Percentiles rank a stretch among this genome's conserved stretches.
These are phyloP conservation scores for Gryganskiella cystojenkinii DNA, from an alignment of 192 early-diverging fungal genomes.

Conservation along the genomic window DNA sequence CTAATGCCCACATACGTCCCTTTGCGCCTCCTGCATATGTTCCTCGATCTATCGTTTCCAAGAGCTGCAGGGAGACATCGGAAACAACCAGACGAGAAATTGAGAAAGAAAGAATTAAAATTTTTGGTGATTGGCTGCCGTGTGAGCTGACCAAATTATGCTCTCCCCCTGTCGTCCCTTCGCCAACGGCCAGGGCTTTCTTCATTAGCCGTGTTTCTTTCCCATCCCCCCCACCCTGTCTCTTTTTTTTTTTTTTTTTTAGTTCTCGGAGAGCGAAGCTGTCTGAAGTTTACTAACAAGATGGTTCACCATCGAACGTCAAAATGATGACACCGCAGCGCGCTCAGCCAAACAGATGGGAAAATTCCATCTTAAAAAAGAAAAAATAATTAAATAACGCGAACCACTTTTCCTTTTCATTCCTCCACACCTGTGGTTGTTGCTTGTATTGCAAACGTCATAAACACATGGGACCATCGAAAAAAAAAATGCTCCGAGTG, in stretches of 20 bases:
- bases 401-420: neutral
- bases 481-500: neutral
- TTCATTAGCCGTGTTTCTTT: neutral
- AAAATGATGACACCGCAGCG: no score
- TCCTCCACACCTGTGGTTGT: neutral
- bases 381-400: neutral
- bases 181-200: neutral
- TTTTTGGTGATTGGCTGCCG: slow-evolving; percentile 3
- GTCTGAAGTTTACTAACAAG: neutral
- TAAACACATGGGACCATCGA: neutral
- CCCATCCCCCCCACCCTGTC: neutral
- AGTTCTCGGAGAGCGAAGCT: neutral
- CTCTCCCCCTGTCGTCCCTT: slow-evolving; percentile 8
- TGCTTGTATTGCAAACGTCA: no score
- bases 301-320: no score
- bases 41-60: slow-evolving; percentile 92
- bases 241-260: no score
- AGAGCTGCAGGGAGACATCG: no score
- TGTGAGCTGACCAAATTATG: slow-evolving; percentile 21
- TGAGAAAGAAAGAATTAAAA: neutral
- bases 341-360: neutral
- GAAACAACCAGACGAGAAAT: neutral
- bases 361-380: neutral
- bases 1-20: slow-evolving; percentile 87
- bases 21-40: slow-evolving; percentile 79